A percentile compares a stretch with the other conserved stretches of the same genome.
phyloP scores from a whole-genome alignment of 1,284 basidiomycete species.

The Gastroboletus turbinatus region DNA sequence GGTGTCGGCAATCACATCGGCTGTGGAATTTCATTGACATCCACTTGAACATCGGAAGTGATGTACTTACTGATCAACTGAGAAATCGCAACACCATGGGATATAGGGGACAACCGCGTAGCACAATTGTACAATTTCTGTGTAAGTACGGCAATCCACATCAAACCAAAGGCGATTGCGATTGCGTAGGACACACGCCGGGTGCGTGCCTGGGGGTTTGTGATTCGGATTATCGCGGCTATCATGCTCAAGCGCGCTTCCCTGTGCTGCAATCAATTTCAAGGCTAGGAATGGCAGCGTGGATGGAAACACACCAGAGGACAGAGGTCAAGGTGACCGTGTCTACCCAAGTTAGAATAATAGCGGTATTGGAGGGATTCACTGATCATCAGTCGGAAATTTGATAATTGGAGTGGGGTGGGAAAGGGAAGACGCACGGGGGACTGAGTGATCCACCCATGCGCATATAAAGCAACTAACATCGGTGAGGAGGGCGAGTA shows the following conservation, averaged over 20 bases:
- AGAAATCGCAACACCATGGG: slow-evolving; percentile 4
- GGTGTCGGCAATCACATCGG: slow-evolving; percentile 31
- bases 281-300: neutral
- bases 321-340: slow-evolving; percentile 5
- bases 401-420: neutral
- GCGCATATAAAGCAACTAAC: slow-evolving; percentile 5
- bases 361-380: neutral
- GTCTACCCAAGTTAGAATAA: slow-evolving; percentile 3
- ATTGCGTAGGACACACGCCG: neutral
- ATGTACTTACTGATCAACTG: slow-evolving; percentile 16
- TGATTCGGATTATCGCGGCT: slow-evolving; percentile 10
- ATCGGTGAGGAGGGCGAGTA: slow-evolving; percentile 19
- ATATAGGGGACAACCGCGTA: neutral
- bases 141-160: slow-evolving; percentile 11
- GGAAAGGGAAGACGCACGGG: slow-evolving; percentile 3
- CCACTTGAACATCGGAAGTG: neutral
- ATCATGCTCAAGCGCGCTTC: slow-evolving; percentile 22
- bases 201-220: neutral
- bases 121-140: slow-evolving; percentile 11
- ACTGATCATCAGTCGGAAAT: neutral
- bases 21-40: slow-evolving; percentile 4
- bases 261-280: slow-evolving; percentile 2
- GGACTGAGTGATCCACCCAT: slow-evolving; percentile 7
- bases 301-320: slow-evolving; percentile 10
- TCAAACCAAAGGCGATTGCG: slow-evolving; percentile 13